A percentile compares a stretch with the other conserved stretches of the same genome.
Evolutionary conservation across 108 stramenopile genomes (phyloP).

Genomic region (Mayamaea pseudoterrestris): DNA sequence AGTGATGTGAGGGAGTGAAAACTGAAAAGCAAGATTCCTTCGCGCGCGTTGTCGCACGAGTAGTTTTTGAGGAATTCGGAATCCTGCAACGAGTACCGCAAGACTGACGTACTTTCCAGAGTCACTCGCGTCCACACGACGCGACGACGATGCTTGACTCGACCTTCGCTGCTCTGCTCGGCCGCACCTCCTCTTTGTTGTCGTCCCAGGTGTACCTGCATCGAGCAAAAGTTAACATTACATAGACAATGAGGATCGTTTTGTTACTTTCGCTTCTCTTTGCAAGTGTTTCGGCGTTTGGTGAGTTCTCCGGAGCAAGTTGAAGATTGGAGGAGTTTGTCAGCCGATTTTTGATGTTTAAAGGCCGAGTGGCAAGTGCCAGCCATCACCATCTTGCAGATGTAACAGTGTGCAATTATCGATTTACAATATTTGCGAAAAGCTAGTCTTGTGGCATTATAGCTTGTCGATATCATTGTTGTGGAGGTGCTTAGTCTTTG

Average conservation of each 20-base stretch:
- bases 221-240: too few species aligned
- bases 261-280: slow-evolving; percentile 43
- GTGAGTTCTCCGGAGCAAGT: slow-evolving; percentile 28
- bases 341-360: background rate
- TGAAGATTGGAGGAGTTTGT: background rate
- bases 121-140: background rate
- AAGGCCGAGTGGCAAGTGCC: background rate
- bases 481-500: too few species aligned
- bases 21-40: background rate
- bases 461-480: background rate
- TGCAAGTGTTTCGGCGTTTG: slow-evolving; percentile 62
- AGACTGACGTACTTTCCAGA: slow-evolving; percentile 22
- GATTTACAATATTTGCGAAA: too few species aligned
- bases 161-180: too few species aligned
- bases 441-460: too few species aligned
- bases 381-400: too few species aligned
- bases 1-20: background rate
- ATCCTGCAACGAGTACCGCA: background rate
- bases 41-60: background rate
- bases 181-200: background rate
- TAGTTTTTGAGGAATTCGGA: background rate
- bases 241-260: slow-evolving; percentile 45
- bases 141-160: background rate
- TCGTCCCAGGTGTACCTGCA: too few species aligned
- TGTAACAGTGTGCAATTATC: too few species aligned